phyloP scores from a whole-genome alignment of 257 asterid genomes.

The Nicotiana sylvestris region DNA sequence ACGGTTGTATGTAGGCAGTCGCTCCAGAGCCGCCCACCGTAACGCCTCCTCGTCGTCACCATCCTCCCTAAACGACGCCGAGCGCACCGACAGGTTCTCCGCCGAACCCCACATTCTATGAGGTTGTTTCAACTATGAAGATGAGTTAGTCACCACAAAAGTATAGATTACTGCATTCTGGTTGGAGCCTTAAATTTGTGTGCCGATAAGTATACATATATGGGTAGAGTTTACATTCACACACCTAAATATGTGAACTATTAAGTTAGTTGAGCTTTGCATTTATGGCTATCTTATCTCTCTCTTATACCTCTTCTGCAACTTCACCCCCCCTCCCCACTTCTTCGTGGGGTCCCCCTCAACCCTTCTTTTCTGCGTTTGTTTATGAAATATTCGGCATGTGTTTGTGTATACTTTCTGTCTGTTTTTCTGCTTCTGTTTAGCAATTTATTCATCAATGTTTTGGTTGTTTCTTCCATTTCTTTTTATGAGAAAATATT shows the following conservation, averaged over 20 bases:
- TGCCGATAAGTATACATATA: not conserved
- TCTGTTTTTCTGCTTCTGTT: not conserved
- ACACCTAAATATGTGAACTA: constrained; percentile 10
- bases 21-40: constrained; percentile 96
- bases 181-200: constrained; percentile 1
- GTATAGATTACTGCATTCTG: not conserved
- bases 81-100: constrained; percentile 76
- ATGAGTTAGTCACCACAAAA: not conserved
- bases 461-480: not conserved
- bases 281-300: constrained; percentile 8
- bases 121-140: not conserved
- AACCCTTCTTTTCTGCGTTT: not conserved
- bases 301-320: not conserved
- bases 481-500: not conserved
- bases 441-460: not conserved
- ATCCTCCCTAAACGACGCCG: constrained; percentile 84
- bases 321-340: no score
- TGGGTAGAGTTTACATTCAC: not conserved
- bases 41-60: constrained; percentile 95
- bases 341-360: not conserved
- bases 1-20: constrained; percentile 86
- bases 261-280: constrained; percentile 6
- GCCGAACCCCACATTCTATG: constrained; percentile 76
- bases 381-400: not conserved
- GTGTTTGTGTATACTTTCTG: not conserved